Evolutionary conservation across 2,329 filamentous ascomycete genomes (phyloP).

Genomic region (Aureobasidium sp.): DNA sequence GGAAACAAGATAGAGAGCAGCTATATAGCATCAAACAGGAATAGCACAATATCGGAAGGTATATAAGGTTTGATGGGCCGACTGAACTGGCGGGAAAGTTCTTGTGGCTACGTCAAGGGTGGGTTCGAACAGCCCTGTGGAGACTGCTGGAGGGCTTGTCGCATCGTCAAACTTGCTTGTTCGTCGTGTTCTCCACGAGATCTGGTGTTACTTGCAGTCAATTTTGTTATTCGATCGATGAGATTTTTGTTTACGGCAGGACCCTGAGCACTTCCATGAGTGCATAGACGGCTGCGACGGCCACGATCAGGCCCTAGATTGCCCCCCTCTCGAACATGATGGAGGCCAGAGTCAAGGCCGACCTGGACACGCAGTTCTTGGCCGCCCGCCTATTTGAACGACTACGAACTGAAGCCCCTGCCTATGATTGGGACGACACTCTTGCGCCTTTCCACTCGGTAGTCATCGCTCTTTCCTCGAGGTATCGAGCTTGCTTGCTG

Average conservation of each 20-base stretch:
- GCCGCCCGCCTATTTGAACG: conserved; percentile 27
- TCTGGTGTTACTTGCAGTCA: neutral
- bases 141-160: neutral
- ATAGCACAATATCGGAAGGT: neutral
- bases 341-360: conserved; percentile 16
- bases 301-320: neutral
- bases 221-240: neutral
- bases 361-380: conserved; percentile 15
- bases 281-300: conserved; percentile 5
- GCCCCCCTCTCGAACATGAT: conserved; percentile 4
- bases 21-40: neutral
- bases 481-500: neutral
- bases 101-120: neutral
- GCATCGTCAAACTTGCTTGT: conserved; percentile 3
- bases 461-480: neutral
- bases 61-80: neutral
- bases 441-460: conserved; percentile 41
- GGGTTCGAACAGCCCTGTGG: conserved; percentile 1
- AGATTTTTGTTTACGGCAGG: neutral
- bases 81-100: neutral
- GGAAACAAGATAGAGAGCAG: neutral
- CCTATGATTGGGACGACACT: conserved; percentile 32
- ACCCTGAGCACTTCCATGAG: neutral
- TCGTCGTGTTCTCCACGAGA: neutral
- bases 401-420: conserved; percentile 27